phyloP scores from a whole-genome alignment of 371 early-diverging fungal genomes.

The Rhizopus delemar region DNA sequence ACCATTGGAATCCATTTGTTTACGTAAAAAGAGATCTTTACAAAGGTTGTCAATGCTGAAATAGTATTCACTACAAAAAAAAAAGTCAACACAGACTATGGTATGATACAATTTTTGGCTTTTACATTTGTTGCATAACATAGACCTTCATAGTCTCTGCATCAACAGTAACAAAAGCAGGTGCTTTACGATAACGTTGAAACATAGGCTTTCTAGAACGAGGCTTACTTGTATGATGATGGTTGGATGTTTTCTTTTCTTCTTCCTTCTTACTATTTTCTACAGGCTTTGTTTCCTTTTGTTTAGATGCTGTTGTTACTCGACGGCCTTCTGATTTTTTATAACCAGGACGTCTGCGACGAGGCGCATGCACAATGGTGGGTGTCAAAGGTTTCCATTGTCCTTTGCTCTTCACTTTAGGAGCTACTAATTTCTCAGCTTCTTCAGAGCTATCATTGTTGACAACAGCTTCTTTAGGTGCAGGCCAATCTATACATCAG shows the following conservation, averaged over 20 bases:
- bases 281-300: not conserved
- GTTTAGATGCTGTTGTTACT: not conserved
- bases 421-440: slow-evolving; percentile 41
- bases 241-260: slow-evolving; percentile 19
- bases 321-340: slow-evolving; percentile 3
- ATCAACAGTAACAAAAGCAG: slow-evolving; percentile 51
- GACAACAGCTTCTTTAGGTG: slow-evolving; percentile 44
- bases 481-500: slow-evolving; percentile 43
- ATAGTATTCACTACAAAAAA: slow-evolving; percentile 75
- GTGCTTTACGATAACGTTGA: slow-evolving; percentile 34
- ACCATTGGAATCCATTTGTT: slow-evolving; percentile 84
- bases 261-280: slow-evolving; percentile 16
- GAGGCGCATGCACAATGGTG: slow-evolving; percentile 57
- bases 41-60: slow-evolving; percentile 94
- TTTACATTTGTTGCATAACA: slow-evolving; percentile 65
- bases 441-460: slow-evolving; percentile 28
- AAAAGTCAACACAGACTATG: not conserved
- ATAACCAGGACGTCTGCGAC: slow-evolving; percentile 18
- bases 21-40: slow-evolving; percentile 90
- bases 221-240: slow-evolving; percentile 14
- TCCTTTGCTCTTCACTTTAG: slow-evolving; percentile 56
- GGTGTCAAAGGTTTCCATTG: slow-evolving; percentile 66
- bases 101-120: slow-evolving; percentile 1
- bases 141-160: slow-evolving; percentile 59
- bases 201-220: slow-evolving; percentile 19